phyloP scores from a whole-genome alignment of 108 stramenopile genomes.

The Schizochytrium sp. region DNA sequence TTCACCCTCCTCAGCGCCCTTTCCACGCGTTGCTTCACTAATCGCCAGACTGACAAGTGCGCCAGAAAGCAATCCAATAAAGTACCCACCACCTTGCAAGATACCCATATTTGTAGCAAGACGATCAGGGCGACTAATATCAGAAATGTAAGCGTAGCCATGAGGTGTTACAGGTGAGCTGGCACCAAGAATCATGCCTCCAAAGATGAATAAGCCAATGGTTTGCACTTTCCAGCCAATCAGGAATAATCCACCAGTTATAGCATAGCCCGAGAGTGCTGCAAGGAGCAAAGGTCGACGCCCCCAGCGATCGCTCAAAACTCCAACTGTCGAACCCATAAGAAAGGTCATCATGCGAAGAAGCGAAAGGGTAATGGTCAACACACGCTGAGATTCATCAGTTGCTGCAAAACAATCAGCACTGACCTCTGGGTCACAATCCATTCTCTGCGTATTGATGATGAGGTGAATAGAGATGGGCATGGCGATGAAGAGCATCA shows the following conservation, averaged over 20 bases:
- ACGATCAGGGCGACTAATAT: slow-evolving; percentile 4
- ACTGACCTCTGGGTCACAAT: background rate
- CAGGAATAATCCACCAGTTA: background rate
- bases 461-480: slow-evolving; percentile 21
- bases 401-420: slow-evolving; percentile 53
- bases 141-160: slow-evolving; percentile 5
- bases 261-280: slow-evolving; percentile 24
- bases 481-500: slow-evolving; percentile 60
- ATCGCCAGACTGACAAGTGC: slow-evolving; percentile 26
- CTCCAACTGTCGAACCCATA: slow-evolving; percentile 6
- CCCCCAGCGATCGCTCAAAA: background rate
- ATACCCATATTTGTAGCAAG: slow-evolving; percentile 48
- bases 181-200: slow-evolving; percentile 34
- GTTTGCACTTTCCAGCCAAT: slow-evolving; percentile 43
- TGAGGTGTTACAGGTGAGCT: background rate
- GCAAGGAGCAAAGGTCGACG: slow-evolving; percentile 14
- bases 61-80: slow-evolving; percentile 39
- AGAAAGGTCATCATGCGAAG: slow-evolving; percentile 46
- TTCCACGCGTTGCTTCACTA: background rate
- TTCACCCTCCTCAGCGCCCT: background rate
- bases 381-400: background rate
- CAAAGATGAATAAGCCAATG: background rate
- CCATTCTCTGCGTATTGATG: background rate
- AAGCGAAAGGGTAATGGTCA: slow-evolving; percentile 16
- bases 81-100: slow-evolving; percentile 52